Evolutionary conservation across 768 basidiomycete genomes (phyloP), one percentile per base, ranked within the genome.

Genomic region (Collybia sordida): DNA sequence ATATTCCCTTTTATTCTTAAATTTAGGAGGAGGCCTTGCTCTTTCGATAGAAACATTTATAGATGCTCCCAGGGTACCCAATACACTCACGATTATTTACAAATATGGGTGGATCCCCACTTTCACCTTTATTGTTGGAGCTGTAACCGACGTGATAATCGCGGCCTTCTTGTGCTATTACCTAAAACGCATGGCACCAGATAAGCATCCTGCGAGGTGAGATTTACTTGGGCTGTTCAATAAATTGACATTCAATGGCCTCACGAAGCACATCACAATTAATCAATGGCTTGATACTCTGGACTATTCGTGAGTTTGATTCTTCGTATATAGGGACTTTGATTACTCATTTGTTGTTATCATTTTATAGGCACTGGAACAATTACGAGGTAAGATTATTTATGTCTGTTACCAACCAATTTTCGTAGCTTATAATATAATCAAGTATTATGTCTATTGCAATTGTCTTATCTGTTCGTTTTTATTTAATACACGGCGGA

Each of bases 31-130:
- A 0, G 59, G 61, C 4, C n/a, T 64, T 1, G 50, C 45, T 3
- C 35, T 62, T 28, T 52, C 58, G 4, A 59, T 42, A 2, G 59
- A 52, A 37, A 51, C n/a, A n/a, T 63, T 59, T 49, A 18, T 59
- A 0, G 58, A 64, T 36, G 55, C 64, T 18, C 54, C 61, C 1
- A 52, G 41, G 22, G 56, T 63, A 34, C 56, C 61, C 3, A 53
- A 63, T 43, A 54, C 55, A 19, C 55, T 64, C 19, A 27, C 34
- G 3, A 15, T 59, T 18, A 55, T 56, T 23, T 36, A 49, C 17
- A 51, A 34, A 15, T 60, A 51, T 49, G 61, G 55, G 1, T 65
- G 66, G 66, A 27, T 64, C 14, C 53, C 65, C 23, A 62, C 63
- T 3, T 6, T 50, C 2, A 40, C 55, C 3, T 45, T 65, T 18